These are phyloP conservation scores for Phyllosticta paracitricarpa DNA, from an alignment of 2,329 filamentous ascomycete genomes.

Conservation along the genomic window DNA sequence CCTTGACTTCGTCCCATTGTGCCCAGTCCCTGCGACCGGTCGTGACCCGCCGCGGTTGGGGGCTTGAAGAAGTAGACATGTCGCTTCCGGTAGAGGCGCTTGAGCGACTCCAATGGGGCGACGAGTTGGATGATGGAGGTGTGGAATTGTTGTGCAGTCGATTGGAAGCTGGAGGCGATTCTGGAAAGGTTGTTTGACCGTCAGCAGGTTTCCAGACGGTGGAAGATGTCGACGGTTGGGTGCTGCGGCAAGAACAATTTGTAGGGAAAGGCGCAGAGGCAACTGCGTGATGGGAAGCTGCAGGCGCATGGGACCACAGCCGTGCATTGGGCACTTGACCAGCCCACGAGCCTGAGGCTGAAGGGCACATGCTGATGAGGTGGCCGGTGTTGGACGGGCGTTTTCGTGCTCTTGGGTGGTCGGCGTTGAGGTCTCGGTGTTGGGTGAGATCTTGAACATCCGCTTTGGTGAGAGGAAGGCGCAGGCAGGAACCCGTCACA, in stretches of 20 bases:
- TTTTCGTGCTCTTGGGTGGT: neutral
- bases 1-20: slow-evolving; percentile 12
- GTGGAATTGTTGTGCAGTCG: neutral
- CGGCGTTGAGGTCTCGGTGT: too few species aligned
- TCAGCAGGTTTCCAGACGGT: neutral
- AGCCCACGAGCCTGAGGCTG: neutral
- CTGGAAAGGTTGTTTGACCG: neutral
- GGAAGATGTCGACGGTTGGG: neutral
- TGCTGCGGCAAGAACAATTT: neutral
- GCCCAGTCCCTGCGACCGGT: neutral
- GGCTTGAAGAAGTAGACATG: neutral
- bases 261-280: neutral
- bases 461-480: too few species aligned
- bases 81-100: neutral
- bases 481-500: too few species aligned
- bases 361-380: neutral
- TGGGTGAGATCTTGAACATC: too few species aligned
- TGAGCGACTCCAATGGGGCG: neutral
- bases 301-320: neutral
- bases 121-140: neutral
- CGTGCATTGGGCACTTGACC: neutral
- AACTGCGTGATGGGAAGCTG: neutral
- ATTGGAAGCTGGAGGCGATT: neutral
- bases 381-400: neutral
- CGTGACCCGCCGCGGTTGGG: neutral